Percentiles rank a stretch among this genome's conserved stretches.
These are phyloP conservation scores for Colletotrichum lini DNA, from an alignment of 2,329 filamentous ascomycete species.

Conservation along the genomic window DNA sequence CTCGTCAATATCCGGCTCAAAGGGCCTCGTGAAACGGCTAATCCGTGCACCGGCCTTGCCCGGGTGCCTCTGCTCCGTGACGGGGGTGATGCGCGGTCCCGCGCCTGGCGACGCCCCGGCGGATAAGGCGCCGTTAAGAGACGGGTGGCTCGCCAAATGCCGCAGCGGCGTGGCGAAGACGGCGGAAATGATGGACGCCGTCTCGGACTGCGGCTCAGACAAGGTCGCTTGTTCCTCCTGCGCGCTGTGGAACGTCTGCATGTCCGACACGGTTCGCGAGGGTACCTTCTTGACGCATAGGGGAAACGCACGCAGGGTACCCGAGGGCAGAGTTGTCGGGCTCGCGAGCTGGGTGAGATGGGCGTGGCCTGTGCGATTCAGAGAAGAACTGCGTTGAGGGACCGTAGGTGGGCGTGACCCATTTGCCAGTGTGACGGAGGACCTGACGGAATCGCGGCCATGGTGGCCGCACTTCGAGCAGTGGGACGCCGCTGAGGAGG, in stretches of 20 bases:
- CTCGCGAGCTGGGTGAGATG: background rate
- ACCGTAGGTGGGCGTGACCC: background rate
- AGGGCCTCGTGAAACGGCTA: constrained; percentile 37
- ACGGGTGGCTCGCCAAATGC: constrained; percentile 35
- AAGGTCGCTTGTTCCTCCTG: background rate
- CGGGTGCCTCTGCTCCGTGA: constrained; percentile 35
- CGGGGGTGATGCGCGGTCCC: constrained; percentile 7
- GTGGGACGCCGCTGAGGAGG: constrained; percentile 6
- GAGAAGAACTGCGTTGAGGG: constrained; percentile 3
- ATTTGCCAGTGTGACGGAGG: constrained; percentile 12
- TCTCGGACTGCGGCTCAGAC: constrained; percentile 23
- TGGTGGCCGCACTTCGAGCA: constrained; percentile 25
- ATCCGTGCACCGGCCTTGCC: constrained; percentile 38
- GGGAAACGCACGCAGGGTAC: constrained; percentile 2
- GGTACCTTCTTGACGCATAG: constrained; percentile 1
- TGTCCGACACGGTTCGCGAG: constrained; percentile 18
- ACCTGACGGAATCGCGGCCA: constrained; percentile 8
- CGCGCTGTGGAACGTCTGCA: background rate
- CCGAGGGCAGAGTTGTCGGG: background rate
- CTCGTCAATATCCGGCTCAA: constrained; percentile 34
- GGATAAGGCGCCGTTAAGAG: constrained; percentile 4
- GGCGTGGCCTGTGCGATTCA: background rate
- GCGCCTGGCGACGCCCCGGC: background rate
- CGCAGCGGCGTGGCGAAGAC: constrained; percentile 35
- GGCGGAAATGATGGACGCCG: constrained; percentile 35